Evolutionary conservation across 352 stramenopile species (phyloP), one percentile per base, ranked within the genome.

Genomic region (Globisporangium paroecandrum): DNA sequence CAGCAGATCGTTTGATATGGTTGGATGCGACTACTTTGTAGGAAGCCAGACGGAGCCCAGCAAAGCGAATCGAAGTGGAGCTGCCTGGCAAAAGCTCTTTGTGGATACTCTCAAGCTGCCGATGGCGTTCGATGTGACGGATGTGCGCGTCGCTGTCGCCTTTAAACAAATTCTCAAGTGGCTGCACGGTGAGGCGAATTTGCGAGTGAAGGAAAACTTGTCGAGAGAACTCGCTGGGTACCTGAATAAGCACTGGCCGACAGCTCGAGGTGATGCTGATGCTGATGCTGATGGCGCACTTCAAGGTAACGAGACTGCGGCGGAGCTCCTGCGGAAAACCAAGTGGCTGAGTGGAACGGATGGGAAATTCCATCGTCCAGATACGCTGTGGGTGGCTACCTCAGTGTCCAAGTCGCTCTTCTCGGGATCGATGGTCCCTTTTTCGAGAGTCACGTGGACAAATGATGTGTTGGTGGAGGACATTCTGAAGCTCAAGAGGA

Each of bases 271-370:
- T 20, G 10, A 32, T 32, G 29, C 2, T 29, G 27, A 15, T 13
- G 22, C 18, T 41, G 36, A 4, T 22, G n/a, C n/a, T 15, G n/a
- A 64, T 27, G 10, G 2, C 36, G 2, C 10, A 1, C 12, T 15
- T 29, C 22, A 46, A 22, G 43, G n/a, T 15, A 15, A 38, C 7
- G 29, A 59, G 1, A 22, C 27, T 1, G 10, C 72, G 4, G 32
- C 29, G 5, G 54, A 43, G 27, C 47, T 74, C 22, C 27, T 72
- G 20, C 51, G 69, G n/a, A 68, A 68, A 18, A 18, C 22, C 53
- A 56, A 65, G 38, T 89, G 80, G 80, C 61, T 89, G 38, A 62
- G 69, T 63, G 74, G 73, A n/a, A 84, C 78, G 5, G 74, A 83
- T 67, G 58, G 54, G 1, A 24, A 72, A 43, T 83, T 85, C 32